phyloP scores from a whole-genome alignment of 2,329 filamentous ascomycete species.

The Paecilomyces formosus region DNA sequence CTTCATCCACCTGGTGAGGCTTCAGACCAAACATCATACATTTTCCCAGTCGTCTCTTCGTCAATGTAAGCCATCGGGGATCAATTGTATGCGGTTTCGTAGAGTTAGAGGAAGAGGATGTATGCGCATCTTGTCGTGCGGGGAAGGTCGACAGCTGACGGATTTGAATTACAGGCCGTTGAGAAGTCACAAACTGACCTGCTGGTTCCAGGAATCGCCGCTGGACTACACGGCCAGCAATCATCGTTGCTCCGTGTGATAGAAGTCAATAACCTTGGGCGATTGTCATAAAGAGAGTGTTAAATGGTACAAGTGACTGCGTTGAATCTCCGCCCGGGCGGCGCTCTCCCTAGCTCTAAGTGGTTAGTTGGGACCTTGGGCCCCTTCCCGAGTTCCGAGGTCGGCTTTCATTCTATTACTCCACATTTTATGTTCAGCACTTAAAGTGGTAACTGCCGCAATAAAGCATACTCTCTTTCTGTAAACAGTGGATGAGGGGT shows the following conservation, averaged over 20 bases:
- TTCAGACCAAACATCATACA: conserved; percentile 68
- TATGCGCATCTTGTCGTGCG: conserved; percentile 16
- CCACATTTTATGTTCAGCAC: no score
- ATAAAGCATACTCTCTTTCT: no score
- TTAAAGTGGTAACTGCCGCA: no score
- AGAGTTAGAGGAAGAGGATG: conserved; percentile 24
- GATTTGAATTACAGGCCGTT: conserved; percentile 38
- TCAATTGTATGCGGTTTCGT: conserved; percentile 26
- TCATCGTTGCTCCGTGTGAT: neutral
- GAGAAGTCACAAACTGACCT: conserved; percentile 23
- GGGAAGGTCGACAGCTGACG: conserved; percentile 22
- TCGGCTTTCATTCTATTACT: no score
- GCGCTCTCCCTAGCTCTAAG: neutral
- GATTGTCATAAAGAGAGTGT: neutral
- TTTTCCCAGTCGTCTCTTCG: conserved; percentile 61
- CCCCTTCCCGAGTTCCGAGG: no score
- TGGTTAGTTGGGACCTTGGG: neutral
- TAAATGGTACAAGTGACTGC: neutral
- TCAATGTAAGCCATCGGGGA: conserved; percentile 63
- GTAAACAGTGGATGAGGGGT: no score
- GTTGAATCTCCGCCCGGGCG: neutral
- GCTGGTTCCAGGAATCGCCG: neutral
- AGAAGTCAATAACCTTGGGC: neutral
- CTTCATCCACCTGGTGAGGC: conserved; percentile 50
- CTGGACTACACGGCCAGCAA: neutral